phyloP scores from a whole-genome alignment of 106 monocot species.

The Triglochin maritima region DNA sequence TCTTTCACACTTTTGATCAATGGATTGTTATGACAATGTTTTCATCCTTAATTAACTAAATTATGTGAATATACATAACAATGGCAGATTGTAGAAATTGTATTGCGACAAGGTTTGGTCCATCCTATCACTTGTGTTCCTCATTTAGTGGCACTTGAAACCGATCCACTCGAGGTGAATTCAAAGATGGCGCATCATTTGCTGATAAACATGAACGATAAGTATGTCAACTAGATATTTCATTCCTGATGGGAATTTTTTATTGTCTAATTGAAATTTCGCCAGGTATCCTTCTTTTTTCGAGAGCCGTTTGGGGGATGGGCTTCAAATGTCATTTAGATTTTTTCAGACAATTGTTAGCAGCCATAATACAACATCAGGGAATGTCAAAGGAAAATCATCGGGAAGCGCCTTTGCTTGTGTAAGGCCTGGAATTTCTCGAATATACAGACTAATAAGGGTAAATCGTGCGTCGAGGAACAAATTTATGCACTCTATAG shows the following conservation, averaged over 20 bases:
- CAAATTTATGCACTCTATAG: slow-evolving; percentile 94
- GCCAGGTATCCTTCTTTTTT: slow-evolving; percentile 94
- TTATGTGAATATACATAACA: neutral
- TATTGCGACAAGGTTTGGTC: slow-evolving; percentile 89
- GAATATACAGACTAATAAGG: slow-evolving; percentile 87
- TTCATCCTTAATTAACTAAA: too few species aligned
- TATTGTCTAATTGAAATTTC: slow-evolving; percentile 7
- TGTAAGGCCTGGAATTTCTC: slow-evolving; percentile 79
- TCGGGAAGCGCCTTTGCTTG: slow-evolving; percentile 41
- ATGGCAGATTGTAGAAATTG: slow-evolving; percentile 93
- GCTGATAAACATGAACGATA: slow-evolving; percentile 96
- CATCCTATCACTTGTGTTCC: slow-evolving; percentile 99
- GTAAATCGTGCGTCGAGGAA: slow-evolving; percentile 79
- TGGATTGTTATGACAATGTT: too few species aligned
- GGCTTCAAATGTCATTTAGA: slow-evolving; percentile 82
- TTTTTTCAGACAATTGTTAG: slow-evolving; percentile 55
- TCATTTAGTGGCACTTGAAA: slow-evolving; percentile 87
- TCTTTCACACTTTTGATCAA: neutral
- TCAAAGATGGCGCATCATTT: slow-evolving; percentile 90
- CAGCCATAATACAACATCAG: slow-evolving; percentile 21
- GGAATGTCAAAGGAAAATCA: slow-evolving; percentile 39
- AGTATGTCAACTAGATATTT: slow-evolving; percentile 42
- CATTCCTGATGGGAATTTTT: neutral
- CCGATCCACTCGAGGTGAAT: slow-evolving; percentile 72
- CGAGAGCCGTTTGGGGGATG: slow-evolving; percentile 95